phyloP scores from a whole-genome alignment of 768 basidiomycete genomes.

The Leccinum subgranulosum region DNA sequence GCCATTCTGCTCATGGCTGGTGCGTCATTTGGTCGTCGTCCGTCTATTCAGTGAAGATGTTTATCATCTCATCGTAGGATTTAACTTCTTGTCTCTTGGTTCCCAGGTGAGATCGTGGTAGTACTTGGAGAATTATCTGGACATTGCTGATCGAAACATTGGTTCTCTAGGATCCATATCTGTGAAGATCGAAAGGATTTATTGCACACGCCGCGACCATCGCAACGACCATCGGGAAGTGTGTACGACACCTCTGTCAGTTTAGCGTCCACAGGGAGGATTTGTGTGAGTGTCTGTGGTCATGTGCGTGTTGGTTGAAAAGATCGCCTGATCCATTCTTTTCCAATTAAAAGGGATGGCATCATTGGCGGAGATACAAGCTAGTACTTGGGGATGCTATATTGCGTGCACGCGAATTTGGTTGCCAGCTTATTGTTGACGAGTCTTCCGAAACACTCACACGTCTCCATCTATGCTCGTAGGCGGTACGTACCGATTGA shows the following conservation, averaged over 20 bases:
- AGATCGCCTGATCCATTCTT: neutral
- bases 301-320: conserved; percentile 8
- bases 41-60: neutral
- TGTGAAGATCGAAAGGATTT: conserved; percentile 62
- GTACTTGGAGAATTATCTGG: neutral
- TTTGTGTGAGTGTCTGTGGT: conserved; percentile 34
- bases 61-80: conserved; percentile 38
- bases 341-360: conserved; percentile 47
- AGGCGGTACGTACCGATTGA: conserved; percentile 16
- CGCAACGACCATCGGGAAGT: conserved; percentile 34
- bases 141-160: neutral
- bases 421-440: neutral
- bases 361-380: conserved; percentile 65
- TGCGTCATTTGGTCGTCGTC: conserved; percentile 15
- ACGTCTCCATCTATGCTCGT: conserved; percentile 24
- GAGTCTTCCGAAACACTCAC: neutral
- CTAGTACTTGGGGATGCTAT: conserved; percentile 73
- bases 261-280: conserved; percentile 34
- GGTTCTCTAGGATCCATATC: conserved; percentile 56
- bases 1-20: conserved; percentile 78
- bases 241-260: conserved; percentile 37
- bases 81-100: conserved; percentile 77
- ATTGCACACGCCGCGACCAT: conserved; percentile 8
- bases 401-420: neutral
- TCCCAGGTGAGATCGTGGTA: conserved; percentile 43